Evolutionary conservation across 352 stramenopile species (phyloP).

Genomic region (Phytophthora nicotianae): DNA sequence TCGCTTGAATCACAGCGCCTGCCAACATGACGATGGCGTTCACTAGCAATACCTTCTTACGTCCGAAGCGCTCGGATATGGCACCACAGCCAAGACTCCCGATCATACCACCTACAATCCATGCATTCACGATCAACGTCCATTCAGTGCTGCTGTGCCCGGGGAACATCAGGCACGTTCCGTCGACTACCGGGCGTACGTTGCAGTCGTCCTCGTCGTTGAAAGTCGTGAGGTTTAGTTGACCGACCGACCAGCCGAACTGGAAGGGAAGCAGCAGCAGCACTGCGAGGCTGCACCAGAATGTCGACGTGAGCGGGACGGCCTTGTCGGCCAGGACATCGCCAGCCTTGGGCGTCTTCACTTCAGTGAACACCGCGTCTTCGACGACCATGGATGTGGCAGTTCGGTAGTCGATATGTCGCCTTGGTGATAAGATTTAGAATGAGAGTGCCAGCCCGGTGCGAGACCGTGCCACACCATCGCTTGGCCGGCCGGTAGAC

Average conservation of each 20-base stretch:
- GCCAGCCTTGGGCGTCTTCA: constrained; percentile 20
- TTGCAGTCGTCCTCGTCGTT: constrained; percentile 50
- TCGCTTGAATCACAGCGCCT: constrained; percentile 39
- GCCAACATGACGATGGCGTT: constrained; percentile 44
- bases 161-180: constrained; percentile 34
- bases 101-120: constrained; percentile 64
- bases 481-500: constrained; percentile 5
- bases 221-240: constrained; percentile 47
- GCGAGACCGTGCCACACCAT: not conserved
- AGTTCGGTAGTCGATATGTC: constrained; percentile 2
- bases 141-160: constrained; percentile 40
- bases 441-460: too few species aligned
- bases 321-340: constrained; percentile 6
- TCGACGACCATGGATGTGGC: constrained; percentile 5
- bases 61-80: constrained; percentile 46
- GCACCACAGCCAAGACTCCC: constrained; percentile 42
- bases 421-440: constrained; percentile 9
- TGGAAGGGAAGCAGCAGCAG: constrained; percentile 51
- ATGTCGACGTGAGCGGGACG: constrained; percentile 27
- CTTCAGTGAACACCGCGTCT: constrained; percentile 15
- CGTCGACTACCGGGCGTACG: constrained; percentile 36
- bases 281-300: constrained; percentile 53
- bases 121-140: constrained; percentile 55
- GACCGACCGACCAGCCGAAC: constrained; percentile 49
- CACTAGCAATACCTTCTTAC: constrained; percentile 41